Conservation (phyloP, 441 rosid genomes). For the Manihot esculenta region DNA sequence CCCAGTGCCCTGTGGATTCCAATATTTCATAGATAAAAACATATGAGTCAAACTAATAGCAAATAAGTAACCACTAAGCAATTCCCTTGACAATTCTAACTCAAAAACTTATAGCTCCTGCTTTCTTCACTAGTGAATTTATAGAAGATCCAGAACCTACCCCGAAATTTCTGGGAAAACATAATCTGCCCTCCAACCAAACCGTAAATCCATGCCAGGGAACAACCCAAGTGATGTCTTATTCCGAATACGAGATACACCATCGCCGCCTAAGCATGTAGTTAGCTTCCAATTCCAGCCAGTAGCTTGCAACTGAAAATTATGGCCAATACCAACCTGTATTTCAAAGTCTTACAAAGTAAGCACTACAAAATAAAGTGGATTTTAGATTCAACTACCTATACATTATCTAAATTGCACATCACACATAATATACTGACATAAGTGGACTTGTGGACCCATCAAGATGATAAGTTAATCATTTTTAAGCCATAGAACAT, state of each 20-base stretch:
- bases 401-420: conserved; percentile 1
- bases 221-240: conserved; percentile 73
- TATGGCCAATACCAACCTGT: conserved; percentile 87
- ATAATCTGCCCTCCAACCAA: conserved; percentile 93
- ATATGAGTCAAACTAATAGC: neutral
- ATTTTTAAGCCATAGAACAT: neutral
- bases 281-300: conserved; percentile 95
- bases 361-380: conserved; percentile 9
- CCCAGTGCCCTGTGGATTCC: conserved; percentile 68
- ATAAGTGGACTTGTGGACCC: no score
- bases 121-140: conserved; percentile 1
- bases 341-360: conserved; percentile 13
- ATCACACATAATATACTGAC: neutral
- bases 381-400: conserved; percentile 2
- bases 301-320: conserved; percentile 70
- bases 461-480: neutral
- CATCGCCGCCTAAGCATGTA: conserved; percentile 84
- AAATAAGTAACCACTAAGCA: neutral
- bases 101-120: neutral
- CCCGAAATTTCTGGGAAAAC: conserved; percentile 85
- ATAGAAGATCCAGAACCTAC: conserved; percentile 44
- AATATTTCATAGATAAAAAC: conserved; percentile 23
- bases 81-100: neutral
- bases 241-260: conserved; percentile 71
- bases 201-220: conserved; percentile 86